Percentiles rank a stretch among this genome's conserved stretches.
Conservation (phyloP, 768 basidiomycete genomes). For the Hygrocybe punicea region DNA sequence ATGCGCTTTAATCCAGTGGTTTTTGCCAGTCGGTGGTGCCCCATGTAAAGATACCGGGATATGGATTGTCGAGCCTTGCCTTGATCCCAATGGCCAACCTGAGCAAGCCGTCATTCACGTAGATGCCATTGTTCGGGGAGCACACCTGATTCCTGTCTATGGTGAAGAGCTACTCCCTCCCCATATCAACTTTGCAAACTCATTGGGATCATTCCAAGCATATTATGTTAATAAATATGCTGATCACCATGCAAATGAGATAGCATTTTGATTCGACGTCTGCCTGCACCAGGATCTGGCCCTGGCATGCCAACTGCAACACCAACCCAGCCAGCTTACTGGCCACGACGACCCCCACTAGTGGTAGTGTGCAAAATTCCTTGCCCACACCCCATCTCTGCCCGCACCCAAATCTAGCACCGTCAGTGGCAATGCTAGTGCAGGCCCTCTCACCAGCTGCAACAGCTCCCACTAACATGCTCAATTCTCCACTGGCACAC, state of each 20-base stretch:
- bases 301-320: no score
- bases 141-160: constrained; percentile 30
- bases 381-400: no score
- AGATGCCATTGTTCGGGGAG: constrained; percentile 27
- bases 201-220: constrained; percentile 21
- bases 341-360: no score
- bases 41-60: background rate
- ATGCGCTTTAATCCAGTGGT: background rate
- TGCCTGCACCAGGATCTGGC: no score
- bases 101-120: constrained; percentile 24
- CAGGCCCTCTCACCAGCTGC: no score
- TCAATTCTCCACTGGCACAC: no score
- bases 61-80: constrained; percentile 9
- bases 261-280: constrained; percentile 15
- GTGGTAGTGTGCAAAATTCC: no score
- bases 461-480: no score
- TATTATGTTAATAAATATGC: constrained; percentile 33
- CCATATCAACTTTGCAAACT: constrained; percentile 18
- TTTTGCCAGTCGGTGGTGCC: background rate
- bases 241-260: constrained; percentile 32
- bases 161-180: constrained; percentile 18
- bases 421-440: no score
- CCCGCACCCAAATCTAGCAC: no score
- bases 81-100: constrained; percentile 5
- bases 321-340: no score